Evolutionary conservation across 2,329 filamentous ascomycete species (phyloP).

Genomic region (Aspergillus fischeri): DNA sequence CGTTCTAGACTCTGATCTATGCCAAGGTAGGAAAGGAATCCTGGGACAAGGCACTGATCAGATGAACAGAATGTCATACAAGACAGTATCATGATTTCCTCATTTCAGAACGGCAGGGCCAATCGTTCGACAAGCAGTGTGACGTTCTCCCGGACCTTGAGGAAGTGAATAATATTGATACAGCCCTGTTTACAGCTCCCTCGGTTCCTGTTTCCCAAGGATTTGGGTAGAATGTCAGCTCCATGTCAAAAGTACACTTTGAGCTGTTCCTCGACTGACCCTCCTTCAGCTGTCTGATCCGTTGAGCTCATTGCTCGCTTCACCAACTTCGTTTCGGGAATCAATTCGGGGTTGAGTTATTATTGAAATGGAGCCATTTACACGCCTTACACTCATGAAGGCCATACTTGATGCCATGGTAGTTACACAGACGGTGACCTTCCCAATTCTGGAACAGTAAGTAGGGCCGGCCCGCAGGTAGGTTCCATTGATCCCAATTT

Average conservation of each 20-base stretch:
- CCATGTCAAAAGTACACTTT: background rate
- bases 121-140: conserved; percentile 14
- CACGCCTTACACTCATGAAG: no score
- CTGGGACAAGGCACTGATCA: conserved; percentile 11
- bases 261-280: background rate
- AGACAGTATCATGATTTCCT: conserved; percentile 8
- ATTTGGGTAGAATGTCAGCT: background rate
- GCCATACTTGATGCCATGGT: background rate
- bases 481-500: conserved; percentile 13
- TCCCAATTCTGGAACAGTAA: conserved; percentile 16
- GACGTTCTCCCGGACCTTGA: conserved; percentile 6
- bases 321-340: background rate
- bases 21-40: background rate
- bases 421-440: background rate
- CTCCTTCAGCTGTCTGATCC: background rate
- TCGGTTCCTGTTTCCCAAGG: background rate
- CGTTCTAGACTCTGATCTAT: background rate
- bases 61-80: conserved; percentile 17
- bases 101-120: conserved; percentile 9
- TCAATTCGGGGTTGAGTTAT: background rate
- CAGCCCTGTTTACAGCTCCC: background rate
- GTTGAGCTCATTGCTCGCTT: background rate
- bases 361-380: background rate
- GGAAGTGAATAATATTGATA: conserved; percentile 1
- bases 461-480: conserved; percentile 22